These are phyloP conservation scores for Syzygium jambos DNA, from an alignment of 345 rosid genomes.

Conservation along the genomic window DNA sequence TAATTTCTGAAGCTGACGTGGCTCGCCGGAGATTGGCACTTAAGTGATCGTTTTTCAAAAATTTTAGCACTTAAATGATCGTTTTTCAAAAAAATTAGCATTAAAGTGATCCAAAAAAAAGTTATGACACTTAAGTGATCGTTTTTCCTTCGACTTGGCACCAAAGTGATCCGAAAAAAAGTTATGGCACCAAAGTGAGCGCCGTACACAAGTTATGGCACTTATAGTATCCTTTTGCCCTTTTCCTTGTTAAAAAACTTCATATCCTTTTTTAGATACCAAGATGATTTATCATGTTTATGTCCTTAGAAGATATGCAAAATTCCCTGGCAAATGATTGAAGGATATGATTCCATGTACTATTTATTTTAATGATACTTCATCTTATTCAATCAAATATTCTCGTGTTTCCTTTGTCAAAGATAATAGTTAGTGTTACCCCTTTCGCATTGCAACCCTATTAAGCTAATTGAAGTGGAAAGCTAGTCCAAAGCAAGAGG, in stretches of 20 bases:
- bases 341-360: background rate
- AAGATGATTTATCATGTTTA: background rate
- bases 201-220: too few species aligned
- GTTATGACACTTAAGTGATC: too few species aligned
- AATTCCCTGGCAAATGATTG: background rate
- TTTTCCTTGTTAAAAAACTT: background rate
- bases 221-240: too few species aligned
- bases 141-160: too few species aligned
- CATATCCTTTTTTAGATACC: background rate
- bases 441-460: background rate
- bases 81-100: too few species aligned
- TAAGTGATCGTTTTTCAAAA: too few species aligned
- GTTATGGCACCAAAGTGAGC: too few species aligned
- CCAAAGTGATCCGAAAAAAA: too few species aligned
- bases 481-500: background rate
- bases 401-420: background rate
- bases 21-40: too few species aligned
- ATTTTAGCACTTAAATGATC: too few species aligned
- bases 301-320: background rate
- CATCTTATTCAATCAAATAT: background rate
- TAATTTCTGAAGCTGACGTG: too few species aligned
- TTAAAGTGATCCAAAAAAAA: too few species aligned
- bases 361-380: background rate
- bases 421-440: background rate
- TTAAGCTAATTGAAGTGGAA: background rate